These are phyloP conservation scores for Arctium lappa DNA, from an alignment of 129 eudicot species.

Conservation along the genomic window DNA sequence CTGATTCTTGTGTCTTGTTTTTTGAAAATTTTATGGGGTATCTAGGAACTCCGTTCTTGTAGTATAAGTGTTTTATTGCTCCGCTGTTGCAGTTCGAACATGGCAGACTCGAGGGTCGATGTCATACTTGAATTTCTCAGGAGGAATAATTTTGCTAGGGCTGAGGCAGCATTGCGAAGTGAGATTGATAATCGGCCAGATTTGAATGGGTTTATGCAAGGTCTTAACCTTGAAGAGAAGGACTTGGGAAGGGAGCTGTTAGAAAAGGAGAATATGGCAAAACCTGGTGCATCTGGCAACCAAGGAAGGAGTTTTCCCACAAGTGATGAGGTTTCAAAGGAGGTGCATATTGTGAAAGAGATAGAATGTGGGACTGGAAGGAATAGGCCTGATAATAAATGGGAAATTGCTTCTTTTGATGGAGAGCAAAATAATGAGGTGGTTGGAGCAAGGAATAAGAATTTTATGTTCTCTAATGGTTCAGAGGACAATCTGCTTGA, in stretches of 20 bases:
- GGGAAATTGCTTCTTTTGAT: conserved; percentile 32
- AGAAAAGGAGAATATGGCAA: conserved; percentile 40
- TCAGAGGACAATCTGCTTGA: conserved; percentile 70
- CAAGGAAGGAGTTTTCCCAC: conserved; percentile 20
- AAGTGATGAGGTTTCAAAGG: conserved; percentile 41
- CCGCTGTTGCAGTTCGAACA: conserved; percentile 29
- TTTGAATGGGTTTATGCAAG: conserved; percentile 52
- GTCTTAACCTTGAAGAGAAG: conserved; percentile 48
- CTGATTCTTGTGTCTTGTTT: background rate
- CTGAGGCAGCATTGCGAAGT: conserved; percentile 82
- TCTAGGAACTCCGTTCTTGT: background rate
- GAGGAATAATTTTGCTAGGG: conserved; percentile 80
- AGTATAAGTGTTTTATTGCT: conserved; percentile 1
- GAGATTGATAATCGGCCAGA: conserved; percentile 69
- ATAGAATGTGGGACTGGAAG: conserved; percentile 55
- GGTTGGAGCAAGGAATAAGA: conserved; percentile 44
- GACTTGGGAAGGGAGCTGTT: conserved; percentile 23
- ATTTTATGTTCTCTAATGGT: conserved; percentile 41
- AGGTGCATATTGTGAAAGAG: conserved; percentile 81
- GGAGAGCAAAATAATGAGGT: conserved; percentile 45
- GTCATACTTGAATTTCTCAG: conserved; percentile 62
- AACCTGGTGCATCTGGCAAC: conserved; percentile 17
- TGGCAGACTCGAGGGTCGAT: conserved; percentile 80
- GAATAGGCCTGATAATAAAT: conserved; percentile 43
- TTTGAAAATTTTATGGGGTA: background rate